Conservation (phyloP, 2,329 filamentous ascomycete species). For the Hawksworthiomyces lignivorus region DNA sequence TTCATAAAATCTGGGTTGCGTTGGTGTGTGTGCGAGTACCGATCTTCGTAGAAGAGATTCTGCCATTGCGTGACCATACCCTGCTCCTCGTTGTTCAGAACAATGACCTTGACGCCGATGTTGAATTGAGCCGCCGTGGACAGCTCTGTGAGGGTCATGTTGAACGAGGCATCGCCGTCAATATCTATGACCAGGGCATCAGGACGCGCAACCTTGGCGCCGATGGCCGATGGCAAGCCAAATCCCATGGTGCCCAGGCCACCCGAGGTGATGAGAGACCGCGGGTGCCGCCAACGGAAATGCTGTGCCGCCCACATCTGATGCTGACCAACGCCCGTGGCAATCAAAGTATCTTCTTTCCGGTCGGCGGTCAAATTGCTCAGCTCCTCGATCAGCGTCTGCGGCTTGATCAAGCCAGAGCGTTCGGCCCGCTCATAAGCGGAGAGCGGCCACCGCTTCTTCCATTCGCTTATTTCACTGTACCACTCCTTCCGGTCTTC, state of each 20-base stretch:
- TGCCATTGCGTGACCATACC: slow-evolving; percentile 99
- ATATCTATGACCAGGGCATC: slow-evolving; percentile 90
- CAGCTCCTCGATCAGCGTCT: slow-evolving; percentile 84
- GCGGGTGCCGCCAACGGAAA: slow-evolving; percentile 86
- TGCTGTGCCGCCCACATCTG: slow-evolving; percentile 99
- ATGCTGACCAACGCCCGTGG: slow-evolving; percentile 93
- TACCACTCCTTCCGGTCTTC: slow-evolving; percentile 77
- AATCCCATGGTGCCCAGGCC: slow-evolving; percentile 95
- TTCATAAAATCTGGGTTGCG: slow-evolving; percentile 95
- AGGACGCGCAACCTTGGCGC: slow-evolving; percentile 73
- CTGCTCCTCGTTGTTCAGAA: slow-evolving; percentile 96
- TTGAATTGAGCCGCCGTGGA: slow-evolving; percentile 91
- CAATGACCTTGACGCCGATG: slow-evolving; percentile 90
- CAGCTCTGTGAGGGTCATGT: slow-evolving; percentile 96
- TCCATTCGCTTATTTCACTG: slow-evolving; percentile 81
- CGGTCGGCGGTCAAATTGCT: slow-evolving; percentile 73
- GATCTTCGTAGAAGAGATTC: slow-evolving; percentile 92
- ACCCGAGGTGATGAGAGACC: slow-evolving; percentile 93
- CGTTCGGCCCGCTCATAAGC: slow-evolving; percentile 72
- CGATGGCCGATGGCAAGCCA: slow-evolving; percentile 89
- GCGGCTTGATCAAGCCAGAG: slow-evolving; percentile 83
- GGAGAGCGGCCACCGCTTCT: slow-evolving; percentile 77
- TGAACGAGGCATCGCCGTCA: slow-evolving; percentile 97
- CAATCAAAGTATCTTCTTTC: slow-evolving; percentile 79
- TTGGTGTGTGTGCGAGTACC: slow-evolving; percentile 88